These are phyloP conservation scores for Flaveria robusta DNA, from an alignment of 129 eudicot species.

Conservation along the genomic window DNA sequence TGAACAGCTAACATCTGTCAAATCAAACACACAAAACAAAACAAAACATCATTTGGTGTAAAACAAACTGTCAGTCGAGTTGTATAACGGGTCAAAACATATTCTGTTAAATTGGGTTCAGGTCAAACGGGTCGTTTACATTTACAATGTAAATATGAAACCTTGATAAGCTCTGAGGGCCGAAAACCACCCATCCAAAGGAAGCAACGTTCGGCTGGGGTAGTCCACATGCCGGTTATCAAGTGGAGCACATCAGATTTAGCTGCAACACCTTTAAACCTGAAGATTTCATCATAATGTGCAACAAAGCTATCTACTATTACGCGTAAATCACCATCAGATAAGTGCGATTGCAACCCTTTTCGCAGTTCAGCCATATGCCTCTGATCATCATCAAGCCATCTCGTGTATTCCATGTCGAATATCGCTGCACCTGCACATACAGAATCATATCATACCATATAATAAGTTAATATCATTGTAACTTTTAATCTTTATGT, in stretches of 20 bases:
- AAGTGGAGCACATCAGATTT: conserved; percentile 90
- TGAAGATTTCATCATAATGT: conserved; percentile 85
- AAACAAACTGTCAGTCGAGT: neutral
- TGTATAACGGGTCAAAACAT: neutral
- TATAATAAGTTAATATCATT: neutral
- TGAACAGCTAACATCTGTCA: conserved; percentile 72
- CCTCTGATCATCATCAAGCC: conserved; percentile 90
- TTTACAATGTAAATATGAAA: conserved; percentile 5
- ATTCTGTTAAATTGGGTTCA: too few species aligned
- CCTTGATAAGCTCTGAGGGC: conserved; percentile 77
- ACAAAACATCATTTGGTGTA: neutral
- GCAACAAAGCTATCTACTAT: conserved; percentile 77
- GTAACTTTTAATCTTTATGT: neutral
- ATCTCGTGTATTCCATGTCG: conserved; percentile 93
- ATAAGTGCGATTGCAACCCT: conserved; percentile 76
- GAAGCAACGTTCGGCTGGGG: conserved; percentile 90
- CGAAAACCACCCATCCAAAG: conserved; percentile 80
- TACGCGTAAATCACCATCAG: conserved; percentile 70
- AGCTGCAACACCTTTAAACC: conserved; percentile 72
- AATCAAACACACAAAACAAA: neutral
- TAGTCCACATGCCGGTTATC: conserved; percentile 88
- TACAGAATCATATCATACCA: conserved; percentile 7
- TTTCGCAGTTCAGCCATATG: conserved; percentile 79
- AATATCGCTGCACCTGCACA: conserved; percentile 83
- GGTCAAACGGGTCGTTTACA: neutral